Conservation (phyloP, 495 filamentous ascomycete genomes). For the Daldinia concentrica region DNA sequence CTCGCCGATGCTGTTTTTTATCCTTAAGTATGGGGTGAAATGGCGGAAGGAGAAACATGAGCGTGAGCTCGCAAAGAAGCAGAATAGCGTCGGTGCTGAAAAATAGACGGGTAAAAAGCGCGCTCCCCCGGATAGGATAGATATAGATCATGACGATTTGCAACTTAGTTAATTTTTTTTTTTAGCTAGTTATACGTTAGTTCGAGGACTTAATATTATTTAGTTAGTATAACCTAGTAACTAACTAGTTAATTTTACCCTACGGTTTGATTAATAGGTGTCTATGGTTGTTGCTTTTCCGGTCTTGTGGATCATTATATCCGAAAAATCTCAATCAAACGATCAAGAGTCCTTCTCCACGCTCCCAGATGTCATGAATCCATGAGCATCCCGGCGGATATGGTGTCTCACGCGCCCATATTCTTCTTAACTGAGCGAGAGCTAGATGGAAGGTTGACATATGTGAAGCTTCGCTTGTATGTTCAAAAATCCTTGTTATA, state of each 20-base stretch:
- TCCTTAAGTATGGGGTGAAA: conserved; percentile 51
- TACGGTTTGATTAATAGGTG: too few species aligned
- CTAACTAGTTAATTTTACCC: not conserved
- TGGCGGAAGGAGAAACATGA: conserved; percentile 48
- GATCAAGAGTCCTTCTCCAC: too few species aligned
- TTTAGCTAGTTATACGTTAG: not conserved
- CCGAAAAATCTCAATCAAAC: too few species aligned
- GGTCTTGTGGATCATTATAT: too few species aligned
- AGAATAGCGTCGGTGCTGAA: not conserved
- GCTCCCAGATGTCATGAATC: too few species aligned
- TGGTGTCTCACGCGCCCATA: too few species aligned
- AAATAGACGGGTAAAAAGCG: not conserved
- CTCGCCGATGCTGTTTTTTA: conserved; percentile 60
- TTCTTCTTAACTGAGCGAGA: too few species aligned
- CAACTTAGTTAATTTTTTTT: not conserved
- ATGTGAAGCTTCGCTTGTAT: too few species aligned
- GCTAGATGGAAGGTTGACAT: too few species aligned
- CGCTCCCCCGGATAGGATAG: not conserved
- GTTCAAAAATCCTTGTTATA: too few species aligned
- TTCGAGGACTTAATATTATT: not conserved
- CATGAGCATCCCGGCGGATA: too few species aligned
- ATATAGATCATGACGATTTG: not conserved
- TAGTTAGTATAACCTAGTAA: not conserved
- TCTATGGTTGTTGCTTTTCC: too few species aligned
- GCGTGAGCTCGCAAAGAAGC: conserved; percentile 24